Conservation (phyloP, 2,329 filamentous ascomycete species). For the Cyphellophora europaea region DNA sequence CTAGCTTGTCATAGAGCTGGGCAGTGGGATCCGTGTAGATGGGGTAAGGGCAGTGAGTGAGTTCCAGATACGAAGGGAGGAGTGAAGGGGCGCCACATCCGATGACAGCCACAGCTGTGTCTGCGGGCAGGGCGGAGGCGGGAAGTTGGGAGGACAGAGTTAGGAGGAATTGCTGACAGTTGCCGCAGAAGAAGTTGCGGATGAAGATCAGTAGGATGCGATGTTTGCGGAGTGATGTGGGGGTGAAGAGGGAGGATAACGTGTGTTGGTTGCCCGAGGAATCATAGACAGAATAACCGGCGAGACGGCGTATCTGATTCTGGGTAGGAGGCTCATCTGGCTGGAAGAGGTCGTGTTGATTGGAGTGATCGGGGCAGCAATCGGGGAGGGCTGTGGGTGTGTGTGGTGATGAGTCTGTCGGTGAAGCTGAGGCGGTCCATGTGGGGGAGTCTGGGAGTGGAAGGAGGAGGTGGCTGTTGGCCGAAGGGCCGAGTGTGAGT, state of each 20-base stretch:
- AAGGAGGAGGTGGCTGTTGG: neutral
- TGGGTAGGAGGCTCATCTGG: neutral
- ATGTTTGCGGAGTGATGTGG: neutral
- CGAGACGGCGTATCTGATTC: neutral
- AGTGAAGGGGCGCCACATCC: constrained; percentile 62
- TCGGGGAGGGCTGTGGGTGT: neutral
- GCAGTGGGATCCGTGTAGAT: constrained; percentile 67
- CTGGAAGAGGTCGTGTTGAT: neutral
- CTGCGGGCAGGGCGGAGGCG: constrained; percentile 35
- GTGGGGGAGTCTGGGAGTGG: too few relatives aligned
- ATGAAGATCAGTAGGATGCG: constrained; percentile 60
- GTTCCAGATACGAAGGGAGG: constrained; percentile 56
- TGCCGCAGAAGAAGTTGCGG: constrained; percentile 75
- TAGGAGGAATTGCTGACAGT: constrained; percentile 67
- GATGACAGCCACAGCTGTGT: constrained; percentile 58
- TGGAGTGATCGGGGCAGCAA: neutral
- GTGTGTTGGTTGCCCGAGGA: neutral
- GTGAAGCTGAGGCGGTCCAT: too few relatives aligned
- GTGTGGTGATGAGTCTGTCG: too few relatives aligned
- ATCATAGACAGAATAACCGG: neutral
- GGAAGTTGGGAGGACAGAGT: constrained; percentile 51
- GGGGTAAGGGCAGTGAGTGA: constrained; percentile 60
- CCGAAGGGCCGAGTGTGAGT: neutral
- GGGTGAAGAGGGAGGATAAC: neutral
- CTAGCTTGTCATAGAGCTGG: constrained; percentile 56